phyloP scores from a whole-genome alignment of 805 yeast genomes.

The Starmera amethionina region DNA sequence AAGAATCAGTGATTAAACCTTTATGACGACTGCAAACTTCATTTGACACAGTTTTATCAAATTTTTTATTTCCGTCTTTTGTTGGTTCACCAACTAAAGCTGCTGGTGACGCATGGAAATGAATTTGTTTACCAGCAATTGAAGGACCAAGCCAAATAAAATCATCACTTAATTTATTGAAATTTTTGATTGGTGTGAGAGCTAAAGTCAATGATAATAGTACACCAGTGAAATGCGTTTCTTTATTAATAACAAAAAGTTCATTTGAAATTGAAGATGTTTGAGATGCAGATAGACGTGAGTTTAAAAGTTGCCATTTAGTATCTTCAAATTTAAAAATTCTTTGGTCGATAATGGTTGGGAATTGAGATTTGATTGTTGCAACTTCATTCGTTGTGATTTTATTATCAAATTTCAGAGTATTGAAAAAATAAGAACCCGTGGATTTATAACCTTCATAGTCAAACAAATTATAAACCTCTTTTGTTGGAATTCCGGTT shows the following conservation, averaged over 20 bases:
- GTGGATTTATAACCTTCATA: slow-evolving; percentile 21
- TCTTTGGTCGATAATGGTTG: slow-evolving; percentile 7
- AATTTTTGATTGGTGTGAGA: slow-evolving; percentile 8
- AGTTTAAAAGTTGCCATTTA: background rate
- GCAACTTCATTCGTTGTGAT: slow-evolving; percentile 1
- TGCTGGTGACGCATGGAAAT: slow-evolving; percentile 5
- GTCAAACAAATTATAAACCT: slow-evolving; percentile 25
- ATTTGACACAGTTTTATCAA: slow-evolving; percentile 6
- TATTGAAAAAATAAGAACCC: slow-evolving; percentile 36
- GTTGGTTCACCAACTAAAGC: slow-evolving; percentile 10
- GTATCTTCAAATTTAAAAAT: slow-evolving; percentile 19
- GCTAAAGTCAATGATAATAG: slow-evolving; percentile 13
- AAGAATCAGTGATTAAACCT: slow-evolving; percentile 1
- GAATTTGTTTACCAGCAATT: slow-evolving; percentile 5
- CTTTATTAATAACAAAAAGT: slow-evolving; percentile 7
- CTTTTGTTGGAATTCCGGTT: slow-evolving; percentile 34
- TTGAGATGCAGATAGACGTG: too few relatives aligned
- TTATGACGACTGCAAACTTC: slow-evolving; percentile 12
- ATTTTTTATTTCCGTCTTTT: slow-evolving; percentile 5
- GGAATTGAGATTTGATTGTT: slow-evolving; percentile 5
- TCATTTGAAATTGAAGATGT: slow-evolving; percentile 8
- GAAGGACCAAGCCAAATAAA: slow-evolving; percentile 23
- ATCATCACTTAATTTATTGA: slow-evolving; percentile 19
- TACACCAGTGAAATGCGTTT: slow-evolving; percentile 14
- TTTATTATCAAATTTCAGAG: slow-evolving; percentile 10